Conservation (phyloP, 1,284 basidiomycete genomes). For the Trametes pubescens region DNA sequence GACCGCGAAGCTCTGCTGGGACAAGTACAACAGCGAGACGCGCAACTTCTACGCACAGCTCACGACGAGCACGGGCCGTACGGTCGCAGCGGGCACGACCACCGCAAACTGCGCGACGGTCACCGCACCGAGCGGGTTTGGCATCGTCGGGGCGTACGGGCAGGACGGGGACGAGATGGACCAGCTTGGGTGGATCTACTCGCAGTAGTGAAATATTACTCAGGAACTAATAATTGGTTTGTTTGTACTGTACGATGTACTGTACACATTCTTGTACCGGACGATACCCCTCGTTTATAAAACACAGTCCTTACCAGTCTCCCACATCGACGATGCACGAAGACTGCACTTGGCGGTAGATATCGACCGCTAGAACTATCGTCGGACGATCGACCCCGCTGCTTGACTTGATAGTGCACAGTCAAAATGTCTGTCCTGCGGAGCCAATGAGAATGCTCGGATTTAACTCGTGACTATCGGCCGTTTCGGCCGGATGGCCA, state of each 20-base stretch:
- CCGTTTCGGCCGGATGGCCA: constrained; percentile 25
- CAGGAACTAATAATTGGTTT: not conserved
- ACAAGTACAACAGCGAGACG: constrained; percentile 18
- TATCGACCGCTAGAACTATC: not conserved
- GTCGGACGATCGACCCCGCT: not conserved
- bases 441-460: not conserved
- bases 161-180: constrained; percentile 28
- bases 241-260: not conserved
- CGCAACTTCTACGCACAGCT: constrained; percentile 23
- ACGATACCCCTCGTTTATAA: not conserved
- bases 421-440: not conserved
- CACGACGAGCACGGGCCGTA: constrained; percentile 18
- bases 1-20: constrained; percentile 18
- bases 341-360: no score
- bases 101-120: constrained; percentile 17
- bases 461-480: constrained; percentile 20
- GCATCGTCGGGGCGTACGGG: constrained; percentile 17
- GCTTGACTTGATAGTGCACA: not conserved
- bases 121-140: constrained; percentile 20
- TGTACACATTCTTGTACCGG: not conserved
- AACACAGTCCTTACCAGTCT: not conserved
- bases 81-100: constrained; percentile 10
- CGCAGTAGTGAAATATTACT: constrained; percentile 1
- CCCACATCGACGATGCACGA: no score
- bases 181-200: constrained; percentile 18